Evolutionary conservation across 164 flowering plant genomes (phyloP).

Genomic region (Chimonanthus salicifolius): DNA sequence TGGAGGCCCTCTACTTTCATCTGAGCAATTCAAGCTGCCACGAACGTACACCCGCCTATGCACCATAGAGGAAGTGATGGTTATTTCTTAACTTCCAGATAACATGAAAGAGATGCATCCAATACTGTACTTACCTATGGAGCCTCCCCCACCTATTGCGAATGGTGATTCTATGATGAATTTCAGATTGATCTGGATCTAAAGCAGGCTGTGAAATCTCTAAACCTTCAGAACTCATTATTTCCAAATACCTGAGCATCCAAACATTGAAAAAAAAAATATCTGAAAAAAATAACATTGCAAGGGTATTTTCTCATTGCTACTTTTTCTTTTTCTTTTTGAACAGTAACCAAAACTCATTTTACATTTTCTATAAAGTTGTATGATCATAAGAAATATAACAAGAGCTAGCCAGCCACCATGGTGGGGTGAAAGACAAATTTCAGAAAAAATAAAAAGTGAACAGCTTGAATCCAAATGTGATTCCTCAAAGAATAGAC

Average conservation of each 20-base stretch:
- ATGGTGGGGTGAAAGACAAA: too few species aligned
- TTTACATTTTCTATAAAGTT: too few species aligned
- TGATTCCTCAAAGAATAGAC: too few species aligned
- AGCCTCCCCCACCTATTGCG: constrained; percentile 42
- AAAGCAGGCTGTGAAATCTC: constrained; percentile 90
- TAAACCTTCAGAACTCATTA: constrained; percentile 47
- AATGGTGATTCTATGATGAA: constrained; percentile 76
- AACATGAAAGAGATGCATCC: neutral
- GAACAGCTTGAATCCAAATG: too few species aligned
- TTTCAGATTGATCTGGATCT: constrained; percentile 52
- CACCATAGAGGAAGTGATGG: neutral
- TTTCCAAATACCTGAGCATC: constrained; percentile 24
- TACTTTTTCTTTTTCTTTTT: too few species aligned
- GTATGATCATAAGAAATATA: too few species aligned
- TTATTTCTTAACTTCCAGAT: neutral
- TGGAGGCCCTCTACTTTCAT: constrained; percentile 58
- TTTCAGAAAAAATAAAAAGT: too few species aligned
- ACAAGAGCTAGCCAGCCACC: too few species aligned
- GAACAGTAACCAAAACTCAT: too few species aligned
- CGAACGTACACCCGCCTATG: constrained; percentile 56
- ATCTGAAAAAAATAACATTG: neutral
- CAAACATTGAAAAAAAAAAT: constrained; percentile 3
- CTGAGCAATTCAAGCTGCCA: constrained; percentile 37
- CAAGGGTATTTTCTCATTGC: too few species aligned
- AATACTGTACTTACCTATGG: constrained; percentile 45